Evolutionary conservation across 306 rosid species (phyloP).

Genomic region (Luffa acutangula): DNA sequence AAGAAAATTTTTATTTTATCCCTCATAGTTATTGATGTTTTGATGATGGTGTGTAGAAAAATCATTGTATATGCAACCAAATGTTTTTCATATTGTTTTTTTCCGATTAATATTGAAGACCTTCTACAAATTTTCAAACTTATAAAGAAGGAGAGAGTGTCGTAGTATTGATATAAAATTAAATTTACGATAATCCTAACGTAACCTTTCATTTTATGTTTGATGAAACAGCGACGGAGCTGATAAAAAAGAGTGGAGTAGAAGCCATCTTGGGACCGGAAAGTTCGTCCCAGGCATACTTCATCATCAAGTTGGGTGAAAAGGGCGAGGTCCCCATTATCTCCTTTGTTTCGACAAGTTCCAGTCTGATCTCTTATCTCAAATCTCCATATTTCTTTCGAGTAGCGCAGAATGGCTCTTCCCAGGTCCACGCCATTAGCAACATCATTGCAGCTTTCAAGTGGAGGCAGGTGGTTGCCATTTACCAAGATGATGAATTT

Average conservation of each 20-base stretch:
- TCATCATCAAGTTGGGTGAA: conserved; percentile 4
- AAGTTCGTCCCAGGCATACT: conserved; percentile 9
- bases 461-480: conserved; percentile 17
- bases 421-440: conserved; percentile 20
- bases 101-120: no score
- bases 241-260: conserved; percentile 35
- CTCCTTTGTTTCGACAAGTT: conserved; percentile 15
- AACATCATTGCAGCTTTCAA: conserved; percentile 12
- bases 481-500: conserved; percentile 15
- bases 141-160: no score
- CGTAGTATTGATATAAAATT: no score
- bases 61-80: no score
- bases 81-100: no score
- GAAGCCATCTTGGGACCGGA: conserved; percentile 30
- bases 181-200: no score
- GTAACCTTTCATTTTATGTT: no score
- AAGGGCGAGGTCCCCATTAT: conserved; percentile 28
- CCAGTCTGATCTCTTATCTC: no score
- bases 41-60: no score
- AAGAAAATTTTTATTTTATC: no score
- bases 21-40: no score
- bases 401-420: background rate
- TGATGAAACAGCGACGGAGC: conserved; percentile 22
- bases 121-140: no score
- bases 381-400: conserved; percentile 16